Base-by-base conservation (phyloP, 2,329 filamentous ascomycete species). In the Plenodomus lindquistii region DNA sequence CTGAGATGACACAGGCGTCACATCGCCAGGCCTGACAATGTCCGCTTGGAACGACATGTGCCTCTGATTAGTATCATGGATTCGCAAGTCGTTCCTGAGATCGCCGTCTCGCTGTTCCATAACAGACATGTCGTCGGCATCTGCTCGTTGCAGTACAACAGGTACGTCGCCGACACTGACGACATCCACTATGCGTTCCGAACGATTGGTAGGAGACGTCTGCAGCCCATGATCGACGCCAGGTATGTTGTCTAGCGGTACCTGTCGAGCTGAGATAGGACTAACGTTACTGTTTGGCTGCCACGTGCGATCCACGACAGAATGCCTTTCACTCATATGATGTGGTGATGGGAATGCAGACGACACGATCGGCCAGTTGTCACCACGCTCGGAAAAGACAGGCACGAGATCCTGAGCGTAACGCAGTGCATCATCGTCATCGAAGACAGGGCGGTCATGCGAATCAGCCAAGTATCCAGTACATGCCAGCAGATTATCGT, bases 241-340 rank as follows among this genome's bases (percentile, higher is more conserved):
- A 24, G 44, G 29, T 10, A 43, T 15, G 37, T 50, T 50, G 9
- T 41, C 44, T 15, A 52, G 22, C 4, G 55, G 49, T 10, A 46
- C 15, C 44, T 48, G 3, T 52, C 45, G 55, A 16, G 48, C 37
- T 20, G 63, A 37, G 37, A 67, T 52, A n/a, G 65, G 64, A 37
- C 59, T 69, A 27, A 67, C 44, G 48, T 62, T 15, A 13, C 27
- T 15, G 15, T 4, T 31, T 13, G 27, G 27, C 27, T 8, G 27
- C 27, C 27, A 31, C 27, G 11, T 13, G 15, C 11, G 27, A 31
- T 31, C 27, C 6, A 31, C 4, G 27, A 31, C 27, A 31, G 27
- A 7, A 15, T 31, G 10, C 27, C 27, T 31, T 11, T 7, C 11
- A 15, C 15, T 31, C 11, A 31, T 31, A 31, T 31, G 27, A 15